These are phyloP conservation scores for Aureobasidium sp. DNA, from an alignment of 2,329 filamentous ascomycete genomes.

Conservation along the genomic window DNA sequence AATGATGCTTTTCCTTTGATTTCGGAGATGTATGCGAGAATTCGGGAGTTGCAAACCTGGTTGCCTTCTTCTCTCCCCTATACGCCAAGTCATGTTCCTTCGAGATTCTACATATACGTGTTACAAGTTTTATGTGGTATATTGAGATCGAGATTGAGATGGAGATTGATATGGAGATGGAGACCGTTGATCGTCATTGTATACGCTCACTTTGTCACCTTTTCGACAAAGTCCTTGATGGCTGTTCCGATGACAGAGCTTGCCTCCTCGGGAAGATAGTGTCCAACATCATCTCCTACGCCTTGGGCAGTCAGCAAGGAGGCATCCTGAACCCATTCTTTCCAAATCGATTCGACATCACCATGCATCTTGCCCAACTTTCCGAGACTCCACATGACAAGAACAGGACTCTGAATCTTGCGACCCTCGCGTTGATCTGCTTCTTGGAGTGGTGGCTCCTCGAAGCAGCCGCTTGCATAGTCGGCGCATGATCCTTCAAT, in stretches of 20 bases:
- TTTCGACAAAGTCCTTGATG: slow-evolving; percentile 19
- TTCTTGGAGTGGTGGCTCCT: slow-evolving; percentile 36
- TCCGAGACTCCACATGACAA: slow-evolving; percentile 37
- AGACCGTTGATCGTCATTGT: neutral
- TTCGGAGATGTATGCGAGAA: no score
- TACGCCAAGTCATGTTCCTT: no score
- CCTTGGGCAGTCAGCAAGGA: slow-evolving; percentile 24
- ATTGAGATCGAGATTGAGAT: no score
- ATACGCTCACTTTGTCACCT: slow-evolving; percentile 7
- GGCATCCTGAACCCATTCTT: slow-evolving; percentile 34
- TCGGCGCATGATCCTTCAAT: slow-evolving; percentile 39
- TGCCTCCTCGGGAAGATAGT: slow-evolving; percentile 41
- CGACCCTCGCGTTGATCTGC: slow-evolving; percentile 36
- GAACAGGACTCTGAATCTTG: slow-evolving; percentile 34
- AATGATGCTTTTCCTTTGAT: no score
- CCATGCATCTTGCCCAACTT: slow-evolving; percentile 35
- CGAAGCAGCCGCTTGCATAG: slow-evolving; percentile 36
- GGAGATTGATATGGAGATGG: no score
- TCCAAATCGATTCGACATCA: slow-evolving; percentile 37
- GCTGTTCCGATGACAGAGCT: slow-evolving; percentile 27
- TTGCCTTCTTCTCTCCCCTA: no score
- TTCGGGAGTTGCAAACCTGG: no score
- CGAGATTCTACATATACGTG: no score
- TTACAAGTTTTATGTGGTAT: no score
- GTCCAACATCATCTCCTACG: slow-evolving; percentile 32